Conservation (phyloP, 2,329 filamentous ascomycete genomes). For the Nemania serpens region DNA sequence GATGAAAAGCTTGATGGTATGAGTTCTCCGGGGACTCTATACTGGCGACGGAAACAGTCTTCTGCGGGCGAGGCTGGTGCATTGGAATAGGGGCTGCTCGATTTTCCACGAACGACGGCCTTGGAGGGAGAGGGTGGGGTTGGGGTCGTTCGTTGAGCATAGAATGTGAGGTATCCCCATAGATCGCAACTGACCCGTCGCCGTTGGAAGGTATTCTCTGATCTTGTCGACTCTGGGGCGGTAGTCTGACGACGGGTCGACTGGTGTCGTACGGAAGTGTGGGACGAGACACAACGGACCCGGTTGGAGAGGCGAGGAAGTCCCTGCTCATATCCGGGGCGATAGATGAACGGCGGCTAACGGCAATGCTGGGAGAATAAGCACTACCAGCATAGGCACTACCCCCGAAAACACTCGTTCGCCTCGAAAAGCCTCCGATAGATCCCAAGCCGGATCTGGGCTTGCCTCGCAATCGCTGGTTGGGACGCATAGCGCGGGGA, state of each 20-base stretch:
- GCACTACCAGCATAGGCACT: constrained; percentile 71
- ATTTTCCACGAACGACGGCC: constrained; percentile 62
- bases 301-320: constrained; percentile 77
- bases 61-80: constrained; percentile 94
- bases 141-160: constrained; percentile 59
- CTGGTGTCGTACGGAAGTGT: constrained; percentile 63
- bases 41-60: constrained; percentile 88
- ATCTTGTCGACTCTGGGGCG: constrained; percentile 58
- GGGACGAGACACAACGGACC: constrained; percentile 74
- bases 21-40: constrained; percentile 78
- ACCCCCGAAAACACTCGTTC: constrained; percentile 79
- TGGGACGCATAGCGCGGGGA: constrained; percentile 87
- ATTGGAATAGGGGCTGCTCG: constrained; percentile 66
- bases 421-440: constrained; percentile 70
- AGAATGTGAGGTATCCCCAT: constrained; percentile 38
- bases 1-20: constrained; percentile 87
- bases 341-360: constrained; percentile 86
- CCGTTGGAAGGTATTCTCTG: constrained; percentile 37
- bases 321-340: constrained; percentile 70
- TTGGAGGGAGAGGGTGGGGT: constrained; percentile 63
- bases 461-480: constrained; percentile 78
- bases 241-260: constrained; percentile 81
- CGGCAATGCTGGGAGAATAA: constrained; percentile 85
- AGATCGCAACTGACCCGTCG: constrained; percentile 31
- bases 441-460: constrained; percentile 73